Evolutionary conservation across 225 moss, liverwort and hornwort genomes (phyloP).

Genomic region (Takakia lepidozioides): DNA sequence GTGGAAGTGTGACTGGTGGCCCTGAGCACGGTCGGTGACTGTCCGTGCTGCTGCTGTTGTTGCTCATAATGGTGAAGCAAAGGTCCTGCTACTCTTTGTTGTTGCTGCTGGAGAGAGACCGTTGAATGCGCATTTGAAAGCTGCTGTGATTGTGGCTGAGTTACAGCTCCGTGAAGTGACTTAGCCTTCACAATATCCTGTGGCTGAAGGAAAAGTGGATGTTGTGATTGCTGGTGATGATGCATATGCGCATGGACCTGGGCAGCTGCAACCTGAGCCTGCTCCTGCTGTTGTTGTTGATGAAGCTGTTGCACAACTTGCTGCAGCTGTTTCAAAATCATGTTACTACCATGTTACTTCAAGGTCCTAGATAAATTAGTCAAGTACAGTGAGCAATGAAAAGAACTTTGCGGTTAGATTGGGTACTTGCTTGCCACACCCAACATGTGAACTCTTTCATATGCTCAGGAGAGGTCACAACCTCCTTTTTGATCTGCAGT

Average conservation of each 20-base stretch:
- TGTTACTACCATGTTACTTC: too few species aligned
- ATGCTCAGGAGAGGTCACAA: too few species aligned
- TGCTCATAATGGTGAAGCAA: slow-evolving; percentile 49
- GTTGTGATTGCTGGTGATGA: slow-evolving; percentile 27
- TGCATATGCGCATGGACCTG: slow-evolving; percentile 15
- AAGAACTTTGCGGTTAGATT: too few species aligned
- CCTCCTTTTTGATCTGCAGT: too few species aligned
- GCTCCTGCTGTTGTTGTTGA: slow-evolving; percentile 21
- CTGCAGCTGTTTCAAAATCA: slow-evolving; percentile 56
- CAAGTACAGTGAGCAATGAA: slow-evolving; percentile 3
- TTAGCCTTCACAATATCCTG: slow-evolving; percentile 27
- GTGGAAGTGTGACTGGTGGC: slow-evolving; percentile 35
- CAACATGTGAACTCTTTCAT: too few species aligned
- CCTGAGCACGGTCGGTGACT: slow-evolving; percentile 48
- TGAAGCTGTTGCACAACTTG: slow-evolving; percentile 52
- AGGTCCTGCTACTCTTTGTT: slow-evolving; percentile 9
- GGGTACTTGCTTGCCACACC: too few species aligned
- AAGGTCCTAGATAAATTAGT: slow-evolving; percentile 7
- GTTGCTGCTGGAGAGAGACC: slow-evolving; percentile 26
- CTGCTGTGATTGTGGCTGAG: slow-evolving; percentile 30
- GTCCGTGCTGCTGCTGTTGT: slow-evolving; percentile 48
- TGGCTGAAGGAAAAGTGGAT: slow-evolving; percentile 29
- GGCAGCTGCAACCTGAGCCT: slow-evolving; percentile 2
- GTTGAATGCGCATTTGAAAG: slow-evolving; percentile 25
- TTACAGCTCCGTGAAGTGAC: slow-evolving; percentile 12